Evolutionary conservation across 306 rosid species (phyloP).

Genomic region (Cucurbita maxima): DNA sequence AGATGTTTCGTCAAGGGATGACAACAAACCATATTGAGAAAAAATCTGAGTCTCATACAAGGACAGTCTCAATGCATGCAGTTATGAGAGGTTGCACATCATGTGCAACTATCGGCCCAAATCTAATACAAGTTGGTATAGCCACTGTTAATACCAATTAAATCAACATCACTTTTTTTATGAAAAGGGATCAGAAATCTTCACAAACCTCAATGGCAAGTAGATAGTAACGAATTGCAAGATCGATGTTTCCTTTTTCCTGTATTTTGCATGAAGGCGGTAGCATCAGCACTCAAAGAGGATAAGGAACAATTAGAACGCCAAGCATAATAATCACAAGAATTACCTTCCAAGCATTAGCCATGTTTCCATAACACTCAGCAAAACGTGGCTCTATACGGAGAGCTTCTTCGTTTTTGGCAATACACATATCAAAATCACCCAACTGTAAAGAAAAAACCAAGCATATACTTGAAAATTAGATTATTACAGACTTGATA

Average conservation of each 20-base stretch:
- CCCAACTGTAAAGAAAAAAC: conserved; percentile 41
- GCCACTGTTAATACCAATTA: not conserved
- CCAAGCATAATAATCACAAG: not conserved
- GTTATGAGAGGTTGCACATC: not conserved
- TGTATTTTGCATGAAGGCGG: conserved; percentile 11
- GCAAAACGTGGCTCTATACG: conserved; percentile 78
- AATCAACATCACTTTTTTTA: not conserved
- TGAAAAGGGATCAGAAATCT: not conserved
- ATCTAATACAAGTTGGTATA: not conserved
- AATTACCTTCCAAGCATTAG: conserved; percentile 93
- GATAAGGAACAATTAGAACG: not conserved
- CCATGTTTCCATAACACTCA: conserved; percentile 98
- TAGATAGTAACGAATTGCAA: conserved; percentile 59
- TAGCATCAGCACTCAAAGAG: not conserved
- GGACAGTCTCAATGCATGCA: not conserved
- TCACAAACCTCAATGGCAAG: conserved; percentile 83
- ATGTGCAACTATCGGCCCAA: not conserved
- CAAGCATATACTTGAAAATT: not conserved
- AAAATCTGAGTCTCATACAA: not conserved
- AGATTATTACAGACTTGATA: not conserved
- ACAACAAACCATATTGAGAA: not conserved
- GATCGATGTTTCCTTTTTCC: conserved; percentile 52
- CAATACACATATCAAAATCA: conserved; percentile 83
- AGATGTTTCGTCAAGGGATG: not conserved
- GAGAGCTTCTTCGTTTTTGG: conserved; percentile 95